A percentile compares a stretch with the other conserved stretches of the same genome.
phyloP scores from a whole-genome alignment of 2,329 filamentous ascomycete species.

The Pseudogymnoascus sp. region DNA sequence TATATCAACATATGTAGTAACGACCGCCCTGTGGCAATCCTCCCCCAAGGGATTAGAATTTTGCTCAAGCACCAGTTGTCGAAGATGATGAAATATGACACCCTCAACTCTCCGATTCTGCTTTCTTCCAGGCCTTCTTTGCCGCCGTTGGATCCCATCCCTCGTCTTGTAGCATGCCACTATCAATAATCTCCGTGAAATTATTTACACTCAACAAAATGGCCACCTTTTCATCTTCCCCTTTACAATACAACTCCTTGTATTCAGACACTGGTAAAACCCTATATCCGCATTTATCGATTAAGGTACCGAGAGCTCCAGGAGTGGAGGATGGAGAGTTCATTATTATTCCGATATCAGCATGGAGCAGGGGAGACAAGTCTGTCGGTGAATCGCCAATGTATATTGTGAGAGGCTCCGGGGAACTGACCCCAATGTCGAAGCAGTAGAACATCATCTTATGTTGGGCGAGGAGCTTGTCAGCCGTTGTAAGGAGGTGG shows the following conservation, averaged over 20 bases:
- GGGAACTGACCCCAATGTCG: neutral
- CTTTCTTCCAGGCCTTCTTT: neutral
- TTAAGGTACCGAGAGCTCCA: slow-evolving; percentile 3
- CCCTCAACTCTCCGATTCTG: neutral
- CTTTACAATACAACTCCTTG: slow-evolving; percentile 15
- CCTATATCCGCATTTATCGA: slow-evolving; percentile 17
- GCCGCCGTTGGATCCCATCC: neutral
- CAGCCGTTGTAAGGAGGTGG: slow-evolving; percentile 19
- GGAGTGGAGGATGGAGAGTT: slow-evolving; percentile 8
- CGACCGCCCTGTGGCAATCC: too few species aligned
- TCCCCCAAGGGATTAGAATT: neutral
- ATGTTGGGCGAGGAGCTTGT: slow-evolving; percentile 21
- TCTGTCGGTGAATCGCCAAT: slow-evolving; percentile 28
- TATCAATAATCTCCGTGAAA: slow-evolving; percentile 21
- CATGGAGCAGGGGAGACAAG: slow-evolving; percentile 25
- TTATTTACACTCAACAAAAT: slow-evolving; percentile 18
- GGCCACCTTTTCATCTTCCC: slow-evolving; percentile 12
- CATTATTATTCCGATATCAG: slow-evolving; percentile 21
- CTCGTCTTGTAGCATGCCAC: slow-evolving; percentile 8
- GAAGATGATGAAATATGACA: neutral
- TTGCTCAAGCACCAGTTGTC: neutral
- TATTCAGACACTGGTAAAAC: slow-evolving; percentile 18
- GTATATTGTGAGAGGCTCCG: slow-evolving; percentile 18
- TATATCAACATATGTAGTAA: neutral
- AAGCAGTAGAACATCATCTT: slow-evolving; percentile 14